Conservation (phyloP, 768 basidiomycete species). For the Boletus reticulatus region DNA sequence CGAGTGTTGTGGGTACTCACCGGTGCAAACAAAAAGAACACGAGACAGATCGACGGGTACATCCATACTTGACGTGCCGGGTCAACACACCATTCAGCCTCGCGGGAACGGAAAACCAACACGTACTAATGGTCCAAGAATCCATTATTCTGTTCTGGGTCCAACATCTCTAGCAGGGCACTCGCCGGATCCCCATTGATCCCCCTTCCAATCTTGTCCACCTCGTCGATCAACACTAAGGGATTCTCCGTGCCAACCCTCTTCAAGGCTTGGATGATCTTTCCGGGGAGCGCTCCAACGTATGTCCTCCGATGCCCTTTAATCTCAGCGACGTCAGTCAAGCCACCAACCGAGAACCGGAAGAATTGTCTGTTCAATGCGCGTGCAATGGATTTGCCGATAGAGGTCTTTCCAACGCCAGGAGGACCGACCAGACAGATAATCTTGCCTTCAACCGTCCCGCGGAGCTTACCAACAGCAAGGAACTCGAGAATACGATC, state of each 20-base stretch:
- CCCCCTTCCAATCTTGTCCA: slow-evolving; percentile 92
- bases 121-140: slow-evolving; percentile 95
- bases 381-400: slow-evolving; percentile 92
- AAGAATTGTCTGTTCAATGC: slow-evolving; percentile 92
- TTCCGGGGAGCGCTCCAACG: slow-evolving; percentile 90
- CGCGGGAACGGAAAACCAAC: neutral
- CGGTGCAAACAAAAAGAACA: slow-evolving; percentile 96
- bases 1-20: slow-evolving; percentile 26
- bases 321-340: slow-evolving; percentile 98
- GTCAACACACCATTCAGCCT: slow-evolving; percentile 1
- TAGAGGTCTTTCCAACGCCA: slow-evolving; percentile 96
- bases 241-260: slow-evolving; percentile 94
- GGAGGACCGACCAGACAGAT: slow-evolving; percentile 96
- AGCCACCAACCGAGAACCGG: slow-evolving; percentile 93
- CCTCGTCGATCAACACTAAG: slow-evolving; percentile 90
- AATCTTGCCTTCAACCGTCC: slow-evolving; percentile 96
- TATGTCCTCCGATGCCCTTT: slow-evolving; percentile 99
- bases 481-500: slow-evolving; percentile 94
- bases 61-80: slow-evolving; percentile 69
- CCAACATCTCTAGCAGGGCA: slow-evolving; percentile 89
- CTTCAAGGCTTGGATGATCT: slow-evolving; percentile 93
- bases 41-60: slow-evolving; percentile 95
- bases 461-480: slow-evolving; percentile 91
- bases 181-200: slow-evolving; percentile 92
- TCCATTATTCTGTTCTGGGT: slow-evolving; percentile 91